Percentiles rank a stretch among this genome's conserved stretches.
Evolutionary conservation across 176 grass and related monocot species (phyloP).

Genomic region (Carex kokanica): DNA sequence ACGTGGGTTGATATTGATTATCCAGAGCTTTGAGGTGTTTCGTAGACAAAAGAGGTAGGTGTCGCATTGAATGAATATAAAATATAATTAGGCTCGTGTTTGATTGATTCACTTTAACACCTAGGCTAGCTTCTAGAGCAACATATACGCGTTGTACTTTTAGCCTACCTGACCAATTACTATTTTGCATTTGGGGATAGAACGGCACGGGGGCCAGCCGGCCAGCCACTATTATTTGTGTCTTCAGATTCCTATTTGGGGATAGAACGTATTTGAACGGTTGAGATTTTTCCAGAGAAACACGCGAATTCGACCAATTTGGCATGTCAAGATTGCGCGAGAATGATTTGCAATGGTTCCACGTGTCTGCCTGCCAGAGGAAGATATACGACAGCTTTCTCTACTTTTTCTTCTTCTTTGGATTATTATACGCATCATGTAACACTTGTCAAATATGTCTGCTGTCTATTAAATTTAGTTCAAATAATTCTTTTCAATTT

Average conservation of each 20-base stretch:
- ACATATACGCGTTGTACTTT: not conserved
- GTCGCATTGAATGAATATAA: not conserved
- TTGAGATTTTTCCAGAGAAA: no score
- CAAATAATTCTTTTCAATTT: no score
- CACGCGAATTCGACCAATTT: no score
- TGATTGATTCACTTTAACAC: not conserved
- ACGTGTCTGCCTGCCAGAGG: not conserved
- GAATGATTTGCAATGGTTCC: not conserved
- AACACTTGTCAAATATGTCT: no score
- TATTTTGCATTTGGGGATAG: no score
- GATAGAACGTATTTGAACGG: no score
- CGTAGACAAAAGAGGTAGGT: not conserved
- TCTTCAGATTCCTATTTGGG: no score
- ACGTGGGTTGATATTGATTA: not conserved
- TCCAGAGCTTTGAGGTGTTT: not conserved
- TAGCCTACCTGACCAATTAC: not conserved
- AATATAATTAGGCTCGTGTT: not conserved
- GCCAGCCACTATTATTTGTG: no score
- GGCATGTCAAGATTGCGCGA: not conserved
- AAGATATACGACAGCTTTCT: no score
- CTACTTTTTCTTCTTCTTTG: no score
- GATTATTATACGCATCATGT: not conserved
- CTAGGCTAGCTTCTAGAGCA: slow-evolving; percentile 3
- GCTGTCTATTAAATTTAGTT: no score
- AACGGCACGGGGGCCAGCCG: no score